Evolutionary conservation across 768 basidiomycete genomes (phyloP).

Genomic region (Gloeostereum incarnatum): DNA sequence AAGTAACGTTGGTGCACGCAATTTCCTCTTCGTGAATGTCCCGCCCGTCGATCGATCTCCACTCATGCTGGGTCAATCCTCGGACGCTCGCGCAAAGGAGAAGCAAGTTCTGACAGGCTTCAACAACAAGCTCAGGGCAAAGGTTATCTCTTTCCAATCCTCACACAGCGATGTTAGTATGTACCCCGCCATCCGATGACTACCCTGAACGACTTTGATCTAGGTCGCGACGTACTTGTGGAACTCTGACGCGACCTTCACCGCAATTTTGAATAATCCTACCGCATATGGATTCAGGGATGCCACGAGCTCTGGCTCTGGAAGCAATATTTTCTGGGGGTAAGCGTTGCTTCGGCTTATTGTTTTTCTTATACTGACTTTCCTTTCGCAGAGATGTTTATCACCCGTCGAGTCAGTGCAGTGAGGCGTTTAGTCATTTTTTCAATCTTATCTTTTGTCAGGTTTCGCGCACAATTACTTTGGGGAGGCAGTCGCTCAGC

Average conservation of each 20-base stretch:
- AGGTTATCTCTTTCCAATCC: slow-evolving; percentile 29
- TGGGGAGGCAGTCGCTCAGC: no score
- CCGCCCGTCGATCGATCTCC: slow-evolving; percentile 34
- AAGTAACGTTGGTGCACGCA: slow-evolving; percentile 45
- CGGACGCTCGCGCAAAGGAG: slow-evolving; percentile 28
- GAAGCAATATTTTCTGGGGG: slow-evolving; percentile 45
- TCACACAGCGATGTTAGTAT: slow-evolving; percentile 38
- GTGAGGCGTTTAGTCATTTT: no score
- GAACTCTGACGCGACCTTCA: slow-evolving; percentile 42
- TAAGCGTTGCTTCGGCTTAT: slow-evolving; percentile 18
- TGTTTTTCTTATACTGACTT: background rate
- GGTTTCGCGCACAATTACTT: no score
- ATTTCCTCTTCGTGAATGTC: slow-evolving; percentile 40
- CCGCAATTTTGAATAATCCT: slow-evolving; percentile 36
- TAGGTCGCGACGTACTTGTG: slow-evolving; percentile 40
- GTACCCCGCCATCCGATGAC: background rate
- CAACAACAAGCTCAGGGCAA: slow-evolving; percentile 38
- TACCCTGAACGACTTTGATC: background rate
- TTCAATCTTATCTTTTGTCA: no score
- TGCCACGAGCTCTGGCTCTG: slow-evolving; percentile 33
- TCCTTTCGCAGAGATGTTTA: no score
- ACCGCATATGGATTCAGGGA: slow-evolving; percentile 46
- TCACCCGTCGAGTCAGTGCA: no score
- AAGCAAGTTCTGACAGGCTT: slow-evolving; percentile 39
- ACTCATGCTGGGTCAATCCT: slow-evolving; percentile 33